Conservation (phyloP, 2,329 filamentous ascomycete species). For the Lasiodiplodia citricola region DNA sequence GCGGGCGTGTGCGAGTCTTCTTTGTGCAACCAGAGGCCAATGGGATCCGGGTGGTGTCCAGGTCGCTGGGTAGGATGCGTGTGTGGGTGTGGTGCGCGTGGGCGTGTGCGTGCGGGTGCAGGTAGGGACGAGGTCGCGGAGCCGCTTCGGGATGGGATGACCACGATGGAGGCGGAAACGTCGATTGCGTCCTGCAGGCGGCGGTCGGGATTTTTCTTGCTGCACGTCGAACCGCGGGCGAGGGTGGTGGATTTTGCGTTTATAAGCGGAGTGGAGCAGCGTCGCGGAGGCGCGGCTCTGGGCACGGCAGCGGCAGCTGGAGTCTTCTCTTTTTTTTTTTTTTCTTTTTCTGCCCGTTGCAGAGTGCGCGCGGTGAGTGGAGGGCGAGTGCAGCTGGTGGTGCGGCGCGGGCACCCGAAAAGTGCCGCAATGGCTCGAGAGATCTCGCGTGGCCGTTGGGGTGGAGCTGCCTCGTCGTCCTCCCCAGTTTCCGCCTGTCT, state of each 20-base stretch:
- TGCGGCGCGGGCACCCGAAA: constrained; percentile 1
- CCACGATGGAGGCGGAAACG: neutral
- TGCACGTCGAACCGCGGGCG: neutral
- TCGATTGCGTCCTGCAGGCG: neutral
- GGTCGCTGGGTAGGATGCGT: constrained; percentile 14
- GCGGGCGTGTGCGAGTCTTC: neutral
- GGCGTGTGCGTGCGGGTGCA: neutral
- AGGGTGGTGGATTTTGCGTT: constrained; percentile 10
- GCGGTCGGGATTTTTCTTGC: neutral
- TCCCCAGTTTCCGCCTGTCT: neutral
- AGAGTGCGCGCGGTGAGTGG: neutral
- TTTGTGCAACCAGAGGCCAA: neutral
- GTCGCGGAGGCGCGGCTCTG: neutral
- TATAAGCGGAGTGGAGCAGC: constrained; percentile 6
- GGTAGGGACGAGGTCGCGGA: neutral
- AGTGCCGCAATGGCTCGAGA: constrained; percentile 7
- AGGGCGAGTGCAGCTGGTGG: neutral
- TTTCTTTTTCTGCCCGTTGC: neutral
- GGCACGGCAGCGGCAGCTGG: constrained; percentile 1
- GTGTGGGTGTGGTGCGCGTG: neutral
- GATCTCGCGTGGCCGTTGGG: neutral
- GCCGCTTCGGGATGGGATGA: neutral
- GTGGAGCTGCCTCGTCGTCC: neutral
- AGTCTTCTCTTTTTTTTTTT: neutral
- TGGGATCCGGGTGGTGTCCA: neutral